Conservation (phyloP, 345 rosid species). For the Sonneratia alba region DNA sequence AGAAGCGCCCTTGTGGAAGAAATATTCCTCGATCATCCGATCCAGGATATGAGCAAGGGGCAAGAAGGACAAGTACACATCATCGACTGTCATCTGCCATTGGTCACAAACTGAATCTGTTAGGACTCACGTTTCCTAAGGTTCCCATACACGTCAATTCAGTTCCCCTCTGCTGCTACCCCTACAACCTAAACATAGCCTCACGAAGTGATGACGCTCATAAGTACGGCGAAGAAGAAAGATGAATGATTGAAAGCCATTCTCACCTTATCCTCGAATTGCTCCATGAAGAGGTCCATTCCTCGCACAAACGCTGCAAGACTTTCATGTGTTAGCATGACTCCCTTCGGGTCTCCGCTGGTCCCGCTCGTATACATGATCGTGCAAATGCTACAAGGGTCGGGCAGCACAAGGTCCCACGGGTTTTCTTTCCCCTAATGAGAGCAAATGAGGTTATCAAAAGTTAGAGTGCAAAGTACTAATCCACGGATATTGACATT, state of each 20-base stretch:
- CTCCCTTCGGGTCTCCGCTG: slow-evolving; percentile 97
- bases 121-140: background rate
- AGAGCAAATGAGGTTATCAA: slow-evolving; percentile 1
- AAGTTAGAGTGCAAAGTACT: background rate
- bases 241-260: background rate
- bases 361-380: slow-evolving; percentile 98
- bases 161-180: background rate
- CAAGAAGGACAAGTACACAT: slow-evolving; percentile 82
- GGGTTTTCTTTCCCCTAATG: slow-evolving; percentile 61
- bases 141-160: background rate
- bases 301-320: slow-evolving; percentile 49
- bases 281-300: slow-evolving; percentile 69
- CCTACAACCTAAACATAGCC: background rate
- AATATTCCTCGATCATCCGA: slow-evolving; percentile 76
- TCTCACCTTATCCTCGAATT: slow-evolving; percentile 82
- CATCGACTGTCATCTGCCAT: slow-evolving; percentile 70
- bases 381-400: slow-evolving; percentile 61
- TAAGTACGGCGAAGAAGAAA: no score
- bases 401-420: slow-evolving; percentile 46
- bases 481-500: background rate
- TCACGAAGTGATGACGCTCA: no score
- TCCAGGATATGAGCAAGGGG: slow-evolving; percentile 95
- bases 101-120: background rate
- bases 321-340: slow-evolving; percentile 77
- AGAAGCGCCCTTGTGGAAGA: slow-evolving; percentile 83